Evolutionary conservation across 139 green algal genomes (phyloP), one percentile per base, ranked within the genome.

Genomic region (Pleodorina starrii): DNA sequence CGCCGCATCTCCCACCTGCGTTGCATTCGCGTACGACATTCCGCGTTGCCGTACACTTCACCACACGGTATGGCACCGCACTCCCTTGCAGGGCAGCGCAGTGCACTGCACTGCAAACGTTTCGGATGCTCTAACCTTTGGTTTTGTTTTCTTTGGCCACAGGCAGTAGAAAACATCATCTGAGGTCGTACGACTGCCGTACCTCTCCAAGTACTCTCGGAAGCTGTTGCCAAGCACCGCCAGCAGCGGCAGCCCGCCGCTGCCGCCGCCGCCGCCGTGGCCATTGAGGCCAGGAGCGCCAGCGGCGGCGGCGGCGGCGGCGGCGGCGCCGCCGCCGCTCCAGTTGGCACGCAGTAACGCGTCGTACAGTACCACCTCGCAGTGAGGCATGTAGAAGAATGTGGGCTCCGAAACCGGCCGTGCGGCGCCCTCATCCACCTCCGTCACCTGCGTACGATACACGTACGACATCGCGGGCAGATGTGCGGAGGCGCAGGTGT

Each of bases 301-400:
- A 16, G 36, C 60, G 63, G 44, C 46, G 11, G 42, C 44, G 38
- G 16, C 43, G 11, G 51, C 71, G 14, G 4, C 38, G 38, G 14
- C 23, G 12, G 1, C 32, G 27, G 2, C 38, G 32, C 5, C 38
- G 3, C 79, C 57, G 0, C 21, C 35, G 36, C 1, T 23, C 73
- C 73, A 89, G 84, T 96, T 96, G 29, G 88, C 84, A 0, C 36
- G 36, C 60, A 96, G 90, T 71, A 96, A 81, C 40, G 84, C 69
- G 43, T 94, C 91, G 14, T 90, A 95, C 38, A 95, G 81, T 36
- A 38, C 66, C 35, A 40, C 82, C 85, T 96, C 94, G 73, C 94
- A 96, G 87, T 97, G 94, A 1, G 94, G 93, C 89, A 97, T 91
- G 90, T 94, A 97, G 87, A 97, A 96, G 32, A 97, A 84, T 0